Evolutionary conservation across 192 early-diverging fungal species (phyloP).

Genomic region (Kickxella alabastrina): DNA sequence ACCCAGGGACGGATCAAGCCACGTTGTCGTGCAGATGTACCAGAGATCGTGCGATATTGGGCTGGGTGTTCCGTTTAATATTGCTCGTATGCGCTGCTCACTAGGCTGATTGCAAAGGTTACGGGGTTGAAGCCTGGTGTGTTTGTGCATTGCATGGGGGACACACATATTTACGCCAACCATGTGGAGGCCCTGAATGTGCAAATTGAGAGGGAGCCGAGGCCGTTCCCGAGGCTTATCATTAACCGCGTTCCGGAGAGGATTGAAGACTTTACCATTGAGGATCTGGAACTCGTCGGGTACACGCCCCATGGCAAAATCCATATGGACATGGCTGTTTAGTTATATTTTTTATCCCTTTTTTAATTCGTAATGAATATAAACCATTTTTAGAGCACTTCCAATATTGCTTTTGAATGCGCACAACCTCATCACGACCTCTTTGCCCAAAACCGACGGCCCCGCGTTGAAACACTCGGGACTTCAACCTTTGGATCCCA

Average conservation of each 20-base stretch:
- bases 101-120: constrained; percentile 84
- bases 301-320: constrained; percentile 86
- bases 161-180: constrained; percentile 91
- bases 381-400: background rate
- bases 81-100: constrained; percentile 95
- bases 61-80: constrained; percentile 97
- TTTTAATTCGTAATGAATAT: background rate
- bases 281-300: constrained; percentile 75
- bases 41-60: constrained; percentile 96
- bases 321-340: constrained; percentile 95
- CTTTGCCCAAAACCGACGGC: constrained; percentile 26
- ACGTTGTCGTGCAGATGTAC: constrained; percentile 90
- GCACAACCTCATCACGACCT: constrained; percentile 19
- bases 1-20: constrained; percentile 52
- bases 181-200: constrained; percentile 80
- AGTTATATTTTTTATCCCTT: constrained; percentile 4
- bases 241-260: constrained; percentile 55
- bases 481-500: constrained; percentile 36
- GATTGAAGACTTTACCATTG: constrained; percentile 73
- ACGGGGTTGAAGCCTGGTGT: constrained; percentile 76
- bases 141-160: constrained; percentile 93
- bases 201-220: constrained; percentile 75
- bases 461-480: constrained; percentile 10
- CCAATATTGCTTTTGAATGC: constrained; percentile 25
- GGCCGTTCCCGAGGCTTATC: constrained; percentile 74